Conservation (phyloP, 257 asterid genomes). For the Mitragyna speciosa region DNA sequence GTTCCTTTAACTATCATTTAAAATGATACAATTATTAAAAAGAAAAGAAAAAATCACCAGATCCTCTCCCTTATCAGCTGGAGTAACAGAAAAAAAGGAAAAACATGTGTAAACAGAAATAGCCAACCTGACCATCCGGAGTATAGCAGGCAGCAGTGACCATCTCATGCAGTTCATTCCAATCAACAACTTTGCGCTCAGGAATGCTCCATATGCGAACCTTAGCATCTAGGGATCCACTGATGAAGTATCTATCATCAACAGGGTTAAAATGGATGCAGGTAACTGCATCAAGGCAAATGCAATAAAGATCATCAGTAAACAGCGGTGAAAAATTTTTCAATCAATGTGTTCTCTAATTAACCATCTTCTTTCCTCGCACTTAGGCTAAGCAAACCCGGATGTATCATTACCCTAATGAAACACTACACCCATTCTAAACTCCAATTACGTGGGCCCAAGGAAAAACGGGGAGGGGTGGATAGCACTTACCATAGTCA, state of each 20-base stretch:
- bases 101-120: slow-evolving; percentile 13
- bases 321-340: neutral
- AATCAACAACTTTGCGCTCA: slow-evolving; percentile 90
- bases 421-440: neutral
- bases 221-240: slow-evolving; percentile 97
- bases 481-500: slow-evolving; percentile 74
- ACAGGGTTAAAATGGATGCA: slow-evolving; percentile 98
- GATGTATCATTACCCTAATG: neutral
- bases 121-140: slow-evolving; percentile 94
- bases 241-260: slow-evolving; percentile 93
- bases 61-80: slow-evolving; percentile 11
- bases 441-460: neutral
- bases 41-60: slow-evolving; percentile 22
- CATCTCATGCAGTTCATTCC: slow-evolving; percentile 98
- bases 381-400: neutral
- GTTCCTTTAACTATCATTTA: slow-evolving; percentile 7
- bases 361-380: neutral
- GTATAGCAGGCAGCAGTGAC: slow-evolving; percentile 99
- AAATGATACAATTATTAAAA: neutral
- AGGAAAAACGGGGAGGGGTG: neutral
- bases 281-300: slow-evolving; percentile 66
- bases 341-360: neutral
- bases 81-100: slow-evolving; percentile 21
- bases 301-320: slow-evolving; percentile 22
- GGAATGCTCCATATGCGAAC: slow-evolving; percentile 99